Base-by-base conservation (phyloP, 2,329 filamentous ascomycete genomes). In the Tolypocladium tropicale region DNA sequence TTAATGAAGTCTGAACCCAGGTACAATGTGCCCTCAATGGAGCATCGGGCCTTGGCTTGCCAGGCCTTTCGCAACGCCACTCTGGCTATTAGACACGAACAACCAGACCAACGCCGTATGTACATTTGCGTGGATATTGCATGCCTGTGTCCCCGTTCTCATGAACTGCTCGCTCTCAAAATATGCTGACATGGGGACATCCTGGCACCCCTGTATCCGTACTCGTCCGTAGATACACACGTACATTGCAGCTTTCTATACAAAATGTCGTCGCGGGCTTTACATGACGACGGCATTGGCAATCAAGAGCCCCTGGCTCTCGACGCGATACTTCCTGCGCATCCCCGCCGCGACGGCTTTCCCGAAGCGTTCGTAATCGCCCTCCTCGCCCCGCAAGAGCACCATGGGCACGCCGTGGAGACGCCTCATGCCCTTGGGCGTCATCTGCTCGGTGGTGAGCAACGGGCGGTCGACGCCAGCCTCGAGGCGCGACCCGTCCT, bases 281-380 rank as follows among this genome's bases (percentile, higher is more conserved):
- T 64, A 73, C 48, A 75, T 57, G 16, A 95, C 83, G 64, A 91
- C 77, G 63, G 95, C 74, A 75, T 96, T 96, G 52, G 79, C 81
- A 63, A 97, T 89, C 60, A 81, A 78, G 49, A 91, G 72, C 0
- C 91, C 92, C 70, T 93, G 85, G 60, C 90, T 95, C 66, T 88
- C 83, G 48, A 96, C 84, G 65, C 83, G 83, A 70, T 91, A 96
- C 64, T 89, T 78, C 67, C 91, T 80, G 65, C 88, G 82, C 59
- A 96, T 74, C 0, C 90, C 91, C 2, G 96, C 70, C 4, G 83
- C 85, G 55, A 76, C 78, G n/a, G 87, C 84, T 49, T 75, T 73
- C 46, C 72, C 76, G 34, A 96, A 75, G 56, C 85, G 71, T 32
- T 79, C 77, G 63, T 90, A 87, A 36, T 72, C 69, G 14, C 70